Evolutionary conservation across 1,284 basidiomycete genomes (phyloP), one percentile per base, ranked within the genome.

Genomic region (Trichosporon ovoides): DNA sequence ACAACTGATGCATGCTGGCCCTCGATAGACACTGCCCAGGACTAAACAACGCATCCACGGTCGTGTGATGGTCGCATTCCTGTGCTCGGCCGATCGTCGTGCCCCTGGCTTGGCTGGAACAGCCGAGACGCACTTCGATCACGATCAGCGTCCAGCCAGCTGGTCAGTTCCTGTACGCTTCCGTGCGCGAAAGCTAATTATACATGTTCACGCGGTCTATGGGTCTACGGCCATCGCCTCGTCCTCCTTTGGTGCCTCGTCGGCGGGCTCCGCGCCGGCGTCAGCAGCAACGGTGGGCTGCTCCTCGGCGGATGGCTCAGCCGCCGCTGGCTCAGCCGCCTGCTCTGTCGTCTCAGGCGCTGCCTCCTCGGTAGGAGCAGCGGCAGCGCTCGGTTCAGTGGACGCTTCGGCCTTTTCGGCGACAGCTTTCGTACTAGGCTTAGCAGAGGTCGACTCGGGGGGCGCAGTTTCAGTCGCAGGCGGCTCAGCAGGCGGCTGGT

Each of bases 171-270:
- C n/a, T 31, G 28, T 31, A 4, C 28, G 28, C 9, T 31, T 4
- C 28, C 28, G 28, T 31, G 28, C 9, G 28, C 28, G 5, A 48
- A 31, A 48, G 43, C 43, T 48, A 48, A 48, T 48, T 16, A 48
- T 48, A 48, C 43, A 48, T 48, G 43, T 28, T 48, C 43, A 48
- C 22, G 24, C 11, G 22, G 14, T 48, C 43, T 48, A 48, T 22
- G 43, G 43, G 24, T 48, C 43, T 28, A 48, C 43, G 4, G 43
- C 43, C 43, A 48, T 48, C 43, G 43, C 43, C 28, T 48, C 43
- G 22, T 48, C 43, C 43, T 48, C 43, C 24, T 48, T 48, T 5
- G 13, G 43, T 19, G 24, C 24, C 43, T 48, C 43, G 38, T 13
- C 35, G 6, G 35, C 36, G 11, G 53, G 49, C 40, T 52, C 56